Conservation (phyloP, 192 early-diverging fungal genomes). For the Fimicolochytrium jonesii region DNA sequence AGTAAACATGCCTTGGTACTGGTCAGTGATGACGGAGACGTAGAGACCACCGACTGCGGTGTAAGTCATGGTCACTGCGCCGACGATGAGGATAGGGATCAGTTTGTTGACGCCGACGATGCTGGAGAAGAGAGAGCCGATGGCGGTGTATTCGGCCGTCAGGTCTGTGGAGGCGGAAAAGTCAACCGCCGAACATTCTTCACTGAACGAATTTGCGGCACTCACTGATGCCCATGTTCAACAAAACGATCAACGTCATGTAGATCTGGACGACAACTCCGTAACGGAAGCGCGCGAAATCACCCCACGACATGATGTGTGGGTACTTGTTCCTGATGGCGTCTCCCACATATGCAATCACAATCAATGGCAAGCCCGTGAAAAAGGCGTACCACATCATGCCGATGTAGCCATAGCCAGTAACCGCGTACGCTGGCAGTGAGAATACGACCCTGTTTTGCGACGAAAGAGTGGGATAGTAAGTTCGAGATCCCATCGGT, state of each 20-base stretch:
- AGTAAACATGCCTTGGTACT: slow-evolving; percentile 32
- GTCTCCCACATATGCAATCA: slow-evolving; percentile 30
- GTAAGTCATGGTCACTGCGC: slow-evolving; percentile 42
- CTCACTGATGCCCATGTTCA: slow-evolving; percentile 36
- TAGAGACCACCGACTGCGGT: slow-evolving; percentile 46
- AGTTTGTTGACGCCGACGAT: slow-evolving; percentile 29
- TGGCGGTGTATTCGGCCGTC: slow-evolving; percentile 37
- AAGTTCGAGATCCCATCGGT: too few species aligned
- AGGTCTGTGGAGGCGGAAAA: slow-evolving; percentile 5
- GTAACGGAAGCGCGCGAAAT: slow-evolving; percentile 29
- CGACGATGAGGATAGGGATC: slow-evolving; percentile 39
- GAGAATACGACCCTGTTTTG: slow-evolving; percentile 7
- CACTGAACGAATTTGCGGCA: not conserved
- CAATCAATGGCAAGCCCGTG: slow-evolving; percentile 37
- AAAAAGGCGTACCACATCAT: slow-evolving; percentile 35
- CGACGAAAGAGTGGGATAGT: too few species aligned
- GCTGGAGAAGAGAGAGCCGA: slow-evolving; percentile 32
- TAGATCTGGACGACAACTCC: slow-evolving; percentile 33
- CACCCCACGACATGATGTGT: slow-evolving; percentile 29
- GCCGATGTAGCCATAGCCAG: slow-evolving; percentile 44
- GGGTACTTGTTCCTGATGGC: slow-evolving; percentile 30
- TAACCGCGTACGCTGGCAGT: not conserved
- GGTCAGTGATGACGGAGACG: slow-evolving; percentile 43
- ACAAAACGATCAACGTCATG: slow-evolving; percentile 34
- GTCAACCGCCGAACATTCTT: not conserved